These are phyloP conservation scores for Mucor lusitanicus DNA, from an alignment of 371 early-diverging fungal species.

Conservation along the genomic window DNA sequence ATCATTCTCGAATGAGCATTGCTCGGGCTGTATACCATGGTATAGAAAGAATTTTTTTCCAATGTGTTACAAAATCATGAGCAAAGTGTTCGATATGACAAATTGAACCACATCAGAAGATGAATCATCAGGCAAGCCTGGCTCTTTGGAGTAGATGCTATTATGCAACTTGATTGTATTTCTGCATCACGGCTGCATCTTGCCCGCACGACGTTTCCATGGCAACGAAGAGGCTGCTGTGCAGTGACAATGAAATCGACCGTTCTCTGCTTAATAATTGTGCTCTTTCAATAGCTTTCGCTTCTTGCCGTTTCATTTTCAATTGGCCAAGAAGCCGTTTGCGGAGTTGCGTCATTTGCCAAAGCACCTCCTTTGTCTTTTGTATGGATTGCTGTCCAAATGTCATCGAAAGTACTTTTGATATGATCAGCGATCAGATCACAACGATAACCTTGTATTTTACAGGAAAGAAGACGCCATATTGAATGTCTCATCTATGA, in stretches of 20 bases:
- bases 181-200: background rate
- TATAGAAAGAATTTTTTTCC: background rate
- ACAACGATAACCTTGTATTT: background rate
- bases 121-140: background rate
- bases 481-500: background rate
- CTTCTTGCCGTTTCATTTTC: background rate
- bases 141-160: background rate
- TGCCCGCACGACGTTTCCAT: background rate
- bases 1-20: conserved; percentile 19
- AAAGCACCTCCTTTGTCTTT: background rate
- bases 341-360: conserved; percentile 12
- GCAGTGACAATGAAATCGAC: background rate
- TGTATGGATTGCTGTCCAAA: background rate
- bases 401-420: background rate
- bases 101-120: background rate
- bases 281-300: background rate
- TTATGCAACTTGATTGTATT: background rate
- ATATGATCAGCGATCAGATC: background rate
- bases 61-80: background rate
- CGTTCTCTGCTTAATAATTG: conserved; percentile 7
- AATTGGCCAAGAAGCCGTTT: background rate
- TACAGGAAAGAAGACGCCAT: too few relatives aligned
- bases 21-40: background rate
- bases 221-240: background rate
- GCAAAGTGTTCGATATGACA: background rate